Percentiles rank a stretch among this genome's conserved stretches.
These are phyloP conservation scores for Pythium grandisporangium DNA, from an alignment of 352 stramenopile species.

Conservation along the genomic window DNA sequence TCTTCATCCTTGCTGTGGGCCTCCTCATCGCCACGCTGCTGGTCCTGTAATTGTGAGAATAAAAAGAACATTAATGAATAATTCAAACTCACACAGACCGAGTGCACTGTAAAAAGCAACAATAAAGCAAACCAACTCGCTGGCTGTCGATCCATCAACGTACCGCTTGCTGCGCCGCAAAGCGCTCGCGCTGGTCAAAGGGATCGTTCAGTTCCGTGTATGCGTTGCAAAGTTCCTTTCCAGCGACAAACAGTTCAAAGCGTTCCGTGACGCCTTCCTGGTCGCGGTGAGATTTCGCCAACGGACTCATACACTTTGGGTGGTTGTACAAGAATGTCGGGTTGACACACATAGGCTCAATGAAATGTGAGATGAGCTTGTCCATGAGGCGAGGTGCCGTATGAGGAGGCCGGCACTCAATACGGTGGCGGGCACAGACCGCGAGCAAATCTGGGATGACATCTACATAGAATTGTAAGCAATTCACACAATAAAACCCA, in stretches of 20 bases:
- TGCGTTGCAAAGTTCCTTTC: slow-evolving; percentile 95
- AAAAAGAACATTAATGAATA: background rate
- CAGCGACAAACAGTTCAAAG: slow-evolving; percentile 97
- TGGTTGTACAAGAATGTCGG: slow-evolving; percentile 99
- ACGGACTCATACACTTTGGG: slow-evolving; percentile 95
- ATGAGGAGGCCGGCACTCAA: slow-evolving; percentile 91
- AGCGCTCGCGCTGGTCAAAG: slow-evolving; percentile 94
- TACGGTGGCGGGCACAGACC: slow-evolving; percentile 79
- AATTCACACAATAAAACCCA: too few species aligned
- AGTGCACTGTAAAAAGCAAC: background rate
- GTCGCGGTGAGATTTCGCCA: slow-evolving; percentile 91
- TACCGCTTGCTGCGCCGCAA: slow-evolving; percentile 89
- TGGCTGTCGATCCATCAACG: too few species aligned
- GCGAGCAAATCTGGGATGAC: slow-evolving; percentile 67
- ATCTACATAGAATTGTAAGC: slow-evolving; percentile 19
- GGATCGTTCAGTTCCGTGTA: slow-evolving; percentile 99
- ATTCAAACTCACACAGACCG: too few species aligned
- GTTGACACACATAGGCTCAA: slow-evolving; percentile 90
- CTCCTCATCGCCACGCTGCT: slow-evolving; percentile 78
- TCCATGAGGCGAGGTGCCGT: slow-evolving; percentile 95
- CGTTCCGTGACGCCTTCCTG: slow-evolving; percentile 94
- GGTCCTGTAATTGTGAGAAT: slow-evolving; percentile 29
- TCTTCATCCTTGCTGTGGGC: slow-evolving; percentile 92
- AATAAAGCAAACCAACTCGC: background rate
- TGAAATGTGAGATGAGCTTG: slow-evolving; percentile 96